A percentile compares a stretch with the other conserved stretches of the same genome.
Conservation (phyloP, 2,329 filamentous ascomycete genomes). For the Truncatella angustata region DNA sequence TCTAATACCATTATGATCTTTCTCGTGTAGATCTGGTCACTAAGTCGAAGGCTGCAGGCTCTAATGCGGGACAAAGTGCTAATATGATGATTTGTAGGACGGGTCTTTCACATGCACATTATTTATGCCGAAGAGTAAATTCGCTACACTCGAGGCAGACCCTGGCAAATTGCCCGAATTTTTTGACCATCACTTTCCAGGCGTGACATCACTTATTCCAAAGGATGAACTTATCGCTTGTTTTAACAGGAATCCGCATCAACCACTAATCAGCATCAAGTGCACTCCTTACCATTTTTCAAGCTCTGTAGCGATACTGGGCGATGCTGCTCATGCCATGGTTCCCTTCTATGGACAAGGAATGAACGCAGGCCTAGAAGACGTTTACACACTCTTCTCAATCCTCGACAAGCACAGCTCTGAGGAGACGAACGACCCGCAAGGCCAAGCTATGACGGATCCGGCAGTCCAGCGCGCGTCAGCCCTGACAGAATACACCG, state of each 20-base stretch:
- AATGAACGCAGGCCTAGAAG: constrained; percentile 95
- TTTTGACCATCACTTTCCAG: constrained; percentile 84
- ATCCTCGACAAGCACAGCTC: constrained; percentile 68
- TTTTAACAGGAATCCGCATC: constrained; percentile 80
- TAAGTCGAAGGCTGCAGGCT: too few relatives aligned
- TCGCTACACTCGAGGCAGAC: constrained; percentile 63
- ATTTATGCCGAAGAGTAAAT: constrained; percentile 75
- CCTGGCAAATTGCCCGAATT: constrained; percentile 63
- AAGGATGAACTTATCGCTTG: constrained; percentile 67
- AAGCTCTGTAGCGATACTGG: constrained; percentile 77
- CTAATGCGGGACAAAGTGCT: background rate
- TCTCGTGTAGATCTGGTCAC: too few relatives aligned
- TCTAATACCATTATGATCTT: too few relatives aligned
- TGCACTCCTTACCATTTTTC: constrained; percentile 83
- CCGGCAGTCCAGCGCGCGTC: constrained; percentile 60
- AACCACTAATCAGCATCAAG: constrained; percentile 91
- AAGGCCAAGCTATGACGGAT: constrained; percentile 34
- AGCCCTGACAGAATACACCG: constrained; percentile 75
- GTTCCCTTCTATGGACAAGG: constrained; percentile 98
- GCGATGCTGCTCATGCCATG: constrained; percentile 96
- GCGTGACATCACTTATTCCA: constrained; percentile 72
- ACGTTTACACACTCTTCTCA: constrained; percentile 84
- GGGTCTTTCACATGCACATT: constrained; percentile 94
- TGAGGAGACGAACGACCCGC: constrained; percentile 42
- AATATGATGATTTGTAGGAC: constrained; percentile 50